A percentile compares a stretch with the other conserved stretches of the same genome.
Conservation (phyloP, 2,329 filamentous ascomycete genomes). For the Colletotrichum sojae region DNA sequence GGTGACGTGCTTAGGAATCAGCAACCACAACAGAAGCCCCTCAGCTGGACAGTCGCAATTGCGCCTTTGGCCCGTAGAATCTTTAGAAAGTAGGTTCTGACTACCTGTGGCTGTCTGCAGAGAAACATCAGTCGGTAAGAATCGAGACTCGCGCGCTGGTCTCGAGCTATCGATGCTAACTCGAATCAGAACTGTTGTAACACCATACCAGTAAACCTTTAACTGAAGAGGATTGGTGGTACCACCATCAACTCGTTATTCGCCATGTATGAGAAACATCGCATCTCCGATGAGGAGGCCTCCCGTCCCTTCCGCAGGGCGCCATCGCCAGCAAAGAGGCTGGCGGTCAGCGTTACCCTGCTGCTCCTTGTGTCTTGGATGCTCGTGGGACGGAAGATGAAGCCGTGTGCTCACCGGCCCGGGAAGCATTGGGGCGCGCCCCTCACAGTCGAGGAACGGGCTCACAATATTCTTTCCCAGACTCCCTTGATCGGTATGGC, state of each 20-base stretch:
- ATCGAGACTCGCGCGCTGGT: neutral
- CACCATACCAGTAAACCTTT: neutral
- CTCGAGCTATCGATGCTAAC: neutral
- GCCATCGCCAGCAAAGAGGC: constrained; percentile 24
- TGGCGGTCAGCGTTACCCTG: constrained; percentile 37
- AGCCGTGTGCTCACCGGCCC: constrained; percentile 36
- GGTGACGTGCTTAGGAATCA: constrained; percentile 26
- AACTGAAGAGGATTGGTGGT: too few species aligned
- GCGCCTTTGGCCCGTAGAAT: neutral
- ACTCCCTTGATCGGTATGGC: constrained; percentile 65
- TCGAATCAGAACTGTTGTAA: neutral
- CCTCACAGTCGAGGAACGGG: constrained; percentile 58
- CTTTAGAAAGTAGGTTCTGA: neutral
- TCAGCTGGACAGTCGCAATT: neutral
- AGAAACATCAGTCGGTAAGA: neutral
- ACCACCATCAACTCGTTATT: neutral
- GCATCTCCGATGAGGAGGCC: constrained; percentile 8
- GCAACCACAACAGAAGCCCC: neutral
- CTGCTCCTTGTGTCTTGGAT: constrained; percentile 35
- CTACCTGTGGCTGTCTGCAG: neutral
- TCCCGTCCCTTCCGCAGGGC: neutral
- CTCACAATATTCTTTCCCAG: constrained; percentile 59
- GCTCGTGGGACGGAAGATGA: constrained; percentile 24
- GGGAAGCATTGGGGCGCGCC: constrained; percentile 45
- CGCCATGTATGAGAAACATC: constrained; percentile 29